A percentile compares a stretch with the other conserved stretches of the same genome.
phyloP scores from a whole-genome alignment of 768 basidiomycete species.

The Psilocybe sp. region DNA sequence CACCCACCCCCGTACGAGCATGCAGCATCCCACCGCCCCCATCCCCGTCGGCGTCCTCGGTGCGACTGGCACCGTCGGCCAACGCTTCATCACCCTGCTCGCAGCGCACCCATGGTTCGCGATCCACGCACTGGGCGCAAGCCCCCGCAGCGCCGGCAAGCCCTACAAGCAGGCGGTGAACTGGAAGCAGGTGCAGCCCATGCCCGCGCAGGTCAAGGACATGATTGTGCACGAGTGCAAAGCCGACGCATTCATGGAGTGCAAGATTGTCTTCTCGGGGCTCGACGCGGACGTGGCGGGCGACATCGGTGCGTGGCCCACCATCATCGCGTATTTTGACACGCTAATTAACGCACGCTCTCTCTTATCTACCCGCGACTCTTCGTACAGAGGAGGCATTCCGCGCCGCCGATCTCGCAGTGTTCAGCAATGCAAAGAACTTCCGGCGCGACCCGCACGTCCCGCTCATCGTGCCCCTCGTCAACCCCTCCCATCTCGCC shows the following conservation, averaged over 20 bases:
- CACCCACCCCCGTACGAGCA: slow-evolving; percentile 32
- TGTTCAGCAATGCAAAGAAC: slow-evolving; percentile 98
- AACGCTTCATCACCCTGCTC: slow-evolving; percentile 90
- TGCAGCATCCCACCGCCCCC: slow-evolving; percentile 22
- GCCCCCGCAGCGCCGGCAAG: slow-evolving; percentile 83
- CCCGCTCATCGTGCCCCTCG: slow-evolving; percentile 94
- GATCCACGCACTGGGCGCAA: slow-evolving; percentile 86
- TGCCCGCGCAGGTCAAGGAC: slow-evolving; percentile 61
- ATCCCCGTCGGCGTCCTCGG: slow-evolving; percentile 74
- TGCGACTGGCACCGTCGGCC: slow-evolving; percentile 93
- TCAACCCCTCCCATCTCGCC: slow-evolving; percentile 82
- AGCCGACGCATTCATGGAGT: slow-evolving; percentile 75
- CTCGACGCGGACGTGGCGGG: slow-evolving; percentile 93
- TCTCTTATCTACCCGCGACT: too few relatives aligned
- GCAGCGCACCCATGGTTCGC: slow-evolving; percentile 88
- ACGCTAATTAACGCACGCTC: background rate
- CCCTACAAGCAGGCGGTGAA: slow-evolving; percentile 66
- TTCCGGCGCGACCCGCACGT: slow-evolving; percentile 89
- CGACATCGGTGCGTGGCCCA: slow-evolving; percentile 70
- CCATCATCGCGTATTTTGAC: background rate
- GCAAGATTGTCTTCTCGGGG: slow-evolving; percentile 91
- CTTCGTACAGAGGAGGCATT: slow-evolving; percentile 71
- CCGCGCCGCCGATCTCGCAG: slow-evolving; percentile 80
- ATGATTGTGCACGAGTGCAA: slow-evolving; percentile 75
- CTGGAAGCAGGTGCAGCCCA: slow-evolving; percentile 86